Percentiles rank a stretch among this genome's conserved stretches.
phyloP scores from a whole-genome alignment of 2,329 filamentous ascomycete genomes.

The Gaeumannomyces sp. region DNA sequence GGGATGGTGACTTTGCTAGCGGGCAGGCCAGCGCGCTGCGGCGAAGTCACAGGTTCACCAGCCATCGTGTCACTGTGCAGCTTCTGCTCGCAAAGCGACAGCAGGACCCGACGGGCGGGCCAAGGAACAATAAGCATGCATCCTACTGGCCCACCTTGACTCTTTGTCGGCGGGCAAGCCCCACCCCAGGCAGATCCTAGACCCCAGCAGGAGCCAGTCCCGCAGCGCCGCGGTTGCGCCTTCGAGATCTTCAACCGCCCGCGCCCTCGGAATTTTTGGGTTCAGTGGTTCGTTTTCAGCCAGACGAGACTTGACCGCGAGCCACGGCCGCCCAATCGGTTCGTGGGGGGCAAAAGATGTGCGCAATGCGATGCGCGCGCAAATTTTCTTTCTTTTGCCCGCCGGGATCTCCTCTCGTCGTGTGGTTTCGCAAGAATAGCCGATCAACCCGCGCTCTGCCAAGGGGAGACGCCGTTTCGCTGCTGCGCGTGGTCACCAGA shows the following conservation, averaged over 20 bases:
- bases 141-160: not conserved
- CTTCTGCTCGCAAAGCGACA: not conserved
- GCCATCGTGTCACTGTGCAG: not conserved
- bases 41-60: not conserved
- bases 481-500: not conserved
- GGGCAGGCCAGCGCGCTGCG: not conserved
- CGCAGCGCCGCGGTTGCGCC: not conserved
- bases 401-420: not conserved
- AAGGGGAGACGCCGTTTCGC: not conserved
- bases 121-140: not conserved
- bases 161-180: not conserved
- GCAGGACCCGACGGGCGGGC: no score
- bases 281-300: no score
- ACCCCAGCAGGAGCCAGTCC: conserved; percentile 1
- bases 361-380: not conserved
- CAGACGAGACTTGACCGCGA: not conserved
- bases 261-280: not conserved
- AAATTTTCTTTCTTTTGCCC: not conserved
- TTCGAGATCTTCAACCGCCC: conserved; percentile 1
- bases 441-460: not conserved
- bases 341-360: not conserved
- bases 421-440: not conserved
- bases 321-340: not conserved
- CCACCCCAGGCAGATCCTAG: not conserved
- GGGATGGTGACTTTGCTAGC: not conserved